A percentile compares a stretch with the other conserved stretches of the same genome.
Evolutionary conservation across 257 asterid genomes (phyloP).

Genomic region (Dorcoceras hygrometricum): DNA sequence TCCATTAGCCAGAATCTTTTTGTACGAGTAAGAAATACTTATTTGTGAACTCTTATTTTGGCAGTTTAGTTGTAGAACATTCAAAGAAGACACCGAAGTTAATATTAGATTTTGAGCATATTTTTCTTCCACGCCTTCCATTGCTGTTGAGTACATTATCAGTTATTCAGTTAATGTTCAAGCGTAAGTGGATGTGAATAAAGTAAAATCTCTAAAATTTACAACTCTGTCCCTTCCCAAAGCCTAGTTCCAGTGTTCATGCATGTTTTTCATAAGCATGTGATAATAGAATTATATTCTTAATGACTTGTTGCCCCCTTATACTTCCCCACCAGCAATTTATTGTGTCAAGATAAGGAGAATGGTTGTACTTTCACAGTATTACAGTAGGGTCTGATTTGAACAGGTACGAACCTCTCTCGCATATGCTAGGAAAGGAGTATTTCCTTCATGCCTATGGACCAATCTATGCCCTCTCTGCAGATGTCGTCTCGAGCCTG

Average conservation of each 20-base stretch:
- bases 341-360: neutral
- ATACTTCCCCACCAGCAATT: neutral
- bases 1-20: slow-evolving; percentile 12
- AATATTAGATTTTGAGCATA: neutral
- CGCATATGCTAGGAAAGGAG: slow-evolving; percentile 82
- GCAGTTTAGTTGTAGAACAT: slow-evolving; percentile 1
- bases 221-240: neutral
- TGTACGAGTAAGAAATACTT: neutral
- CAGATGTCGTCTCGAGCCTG: slow-evolving; percentile 91
- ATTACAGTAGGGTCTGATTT: slow-evolving; percentile 19
- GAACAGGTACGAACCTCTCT: slow-evolving; percentile 91
- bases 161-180: neutral
- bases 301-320: neutral
- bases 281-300: neutral
- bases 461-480: slow-evolving; percentile 95
- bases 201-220: neutral
- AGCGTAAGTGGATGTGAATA: too few relatives aligned
- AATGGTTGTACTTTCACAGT: neutral
- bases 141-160: slow-evolving; percentile 2
- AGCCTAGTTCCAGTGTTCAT: neutral
- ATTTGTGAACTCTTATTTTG: neutral
- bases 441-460: slow-evolving; percentile 97
- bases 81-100: slow-evolving; percentile 3
- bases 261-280: neutral
- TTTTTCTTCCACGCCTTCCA: slow-evolving; percentile 1